Percentiles rank a stretch among this genome's conserved stretches.
These are phyloP conservation scores for Ophiorrhiza pumila DNA, from an alignment of 257 asterid species.

Conservation along the genomic window DNA sequence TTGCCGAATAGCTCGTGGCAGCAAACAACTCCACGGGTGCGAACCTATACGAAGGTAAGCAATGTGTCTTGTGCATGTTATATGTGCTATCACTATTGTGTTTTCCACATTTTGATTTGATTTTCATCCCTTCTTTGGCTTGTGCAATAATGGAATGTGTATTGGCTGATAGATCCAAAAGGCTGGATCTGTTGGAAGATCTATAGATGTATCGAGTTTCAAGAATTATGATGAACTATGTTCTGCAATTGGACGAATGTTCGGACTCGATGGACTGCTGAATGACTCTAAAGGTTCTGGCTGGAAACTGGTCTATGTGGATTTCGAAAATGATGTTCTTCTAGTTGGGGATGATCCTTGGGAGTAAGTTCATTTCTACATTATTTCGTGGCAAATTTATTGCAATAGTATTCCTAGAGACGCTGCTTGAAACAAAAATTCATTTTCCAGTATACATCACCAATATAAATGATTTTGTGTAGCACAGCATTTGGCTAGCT, in stretches of 20 bases:
- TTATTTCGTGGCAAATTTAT: neutral
- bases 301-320: conserved; percentile 94
- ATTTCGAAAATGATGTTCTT: conserved; percentile 79
- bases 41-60: conserved; percentile 81
- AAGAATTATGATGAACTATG: conserved; percentile 70
- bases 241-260: conserved; percentile 78
- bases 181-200: conserved; percentile 92
- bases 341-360: conserved; percentile 96
- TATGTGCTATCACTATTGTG: neutral
- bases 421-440: neutral
- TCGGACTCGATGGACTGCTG: conserved; percentile 78
- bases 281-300: conserved; percentile 69
- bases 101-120: neutral
- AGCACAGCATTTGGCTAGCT: neutral
- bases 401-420: neutral
- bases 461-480: neutral
- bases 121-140: neutral
- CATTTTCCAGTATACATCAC: neutral
- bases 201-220: conserved; percentile 81
- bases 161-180: conserved; percentile 61
- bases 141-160: conserved; percentile 5
- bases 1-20: conserved; percentile 67
- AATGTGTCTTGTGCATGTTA: conserved; percentile 5
- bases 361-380: conserved; percentile 58
- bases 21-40: conserved; percentile 66